Conservation (phyloP, 2,329 filamentous ascomycete genomes). For the Neospermospora avenae region DNA sequence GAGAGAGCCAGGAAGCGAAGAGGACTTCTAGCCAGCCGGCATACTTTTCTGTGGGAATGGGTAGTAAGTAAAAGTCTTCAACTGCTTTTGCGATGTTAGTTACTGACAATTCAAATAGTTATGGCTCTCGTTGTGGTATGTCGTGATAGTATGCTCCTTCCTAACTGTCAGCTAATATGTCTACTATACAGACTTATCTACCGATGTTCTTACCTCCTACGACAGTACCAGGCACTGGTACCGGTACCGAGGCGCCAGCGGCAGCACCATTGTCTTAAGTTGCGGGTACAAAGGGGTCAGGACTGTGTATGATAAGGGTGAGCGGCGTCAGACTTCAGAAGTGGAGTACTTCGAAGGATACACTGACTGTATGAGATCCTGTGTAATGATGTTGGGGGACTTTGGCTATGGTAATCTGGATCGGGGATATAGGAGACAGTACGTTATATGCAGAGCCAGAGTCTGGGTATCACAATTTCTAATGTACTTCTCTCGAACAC, state of each 20-base stretch:
- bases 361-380: background rate
- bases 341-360: background rate
- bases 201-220: constrained; percentile 61
- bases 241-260: constrained; percentile 46
- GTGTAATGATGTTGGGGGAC: background rate
- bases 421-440: background rate
- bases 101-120: constrained; percentile 24
- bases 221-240: constrained; percentile 34
- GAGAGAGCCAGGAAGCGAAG: constrained; percentile 66
- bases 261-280: constrained; percentile 39
- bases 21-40: constrained; percentile 66
- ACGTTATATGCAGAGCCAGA: background rate
- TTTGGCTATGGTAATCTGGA: background rate
- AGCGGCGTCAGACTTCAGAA: background rate
- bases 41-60: constrained; percentile 76
- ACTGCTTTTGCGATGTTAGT: too few relatives aligned
- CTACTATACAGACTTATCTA: constrained; percentile 51
- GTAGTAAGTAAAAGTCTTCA: constrained; percentile 47
- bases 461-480: background rate
- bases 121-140: constrained; percentile 41
- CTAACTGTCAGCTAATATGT: background rate
- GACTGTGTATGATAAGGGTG: background rate
- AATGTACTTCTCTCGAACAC: background rate
- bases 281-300: constrained; percentile 1
- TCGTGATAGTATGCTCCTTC: constrained; percentile 12